Conservation (phyloP, 345 rosid species). For the Draba incana region DNA sequence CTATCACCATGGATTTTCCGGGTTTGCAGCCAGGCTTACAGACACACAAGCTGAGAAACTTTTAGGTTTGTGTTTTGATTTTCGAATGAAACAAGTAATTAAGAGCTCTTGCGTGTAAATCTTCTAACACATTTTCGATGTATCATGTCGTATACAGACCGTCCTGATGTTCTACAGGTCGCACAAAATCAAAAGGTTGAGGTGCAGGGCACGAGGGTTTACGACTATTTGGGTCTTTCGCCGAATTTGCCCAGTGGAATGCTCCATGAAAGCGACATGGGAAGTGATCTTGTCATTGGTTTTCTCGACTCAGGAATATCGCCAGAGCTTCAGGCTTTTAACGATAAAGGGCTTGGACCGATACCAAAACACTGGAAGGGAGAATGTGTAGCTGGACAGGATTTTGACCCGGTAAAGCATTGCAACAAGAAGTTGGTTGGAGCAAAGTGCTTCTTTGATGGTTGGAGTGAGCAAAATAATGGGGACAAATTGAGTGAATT, state of each 20-base stretch:
- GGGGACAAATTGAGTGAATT: not conserved
- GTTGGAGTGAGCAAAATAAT: not conserved
- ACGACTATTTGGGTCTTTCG: constrained; percentile 25
- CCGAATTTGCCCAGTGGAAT: constrained; percentile 18
- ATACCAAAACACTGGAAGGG: constrained; percentile 54
- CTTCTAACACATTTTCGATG: not conserved
- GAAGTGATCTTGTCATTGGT: constrained; percentile 29
- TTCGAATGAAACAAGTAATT: not conserved
- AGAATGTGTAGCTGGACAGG: constrained; percentile 43
- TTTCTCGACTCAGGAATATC: constrained; percentile 43
- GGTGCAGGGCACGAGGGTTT: constrained; percentile 4
- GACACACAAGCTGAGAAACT: constrained; percentile 52
- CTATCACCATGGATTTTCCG: constrained; percentile 62
- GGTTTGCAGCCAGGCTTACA: constrained; percentile 61
- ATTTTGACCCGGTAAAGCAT: constrained; percentile 39
- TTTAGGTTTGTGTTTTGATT: constrained; percentile 40
- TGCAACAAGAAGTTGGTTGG: constrained; percentile 48
- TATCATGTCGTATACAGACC: constrained; percentile 21
- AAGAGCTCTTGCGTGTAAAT: constrained; percentile 5
- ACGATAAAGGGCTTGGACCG: constrained; percentile 48
- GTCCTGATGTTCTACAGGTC: constrained; percentile 28
- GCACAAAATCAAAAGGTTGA: constrained; percentile 3
- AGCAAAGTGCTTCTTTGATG: constrained; percentile 46
- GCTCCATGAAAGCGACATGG: constrained; percentile 36
- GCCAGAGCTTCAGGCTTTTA: constrained; percentile 47